phyloP scores from a whole-genome alignment of 345 rosid genomes.

The Leavenworthia alabamica region DNA sequence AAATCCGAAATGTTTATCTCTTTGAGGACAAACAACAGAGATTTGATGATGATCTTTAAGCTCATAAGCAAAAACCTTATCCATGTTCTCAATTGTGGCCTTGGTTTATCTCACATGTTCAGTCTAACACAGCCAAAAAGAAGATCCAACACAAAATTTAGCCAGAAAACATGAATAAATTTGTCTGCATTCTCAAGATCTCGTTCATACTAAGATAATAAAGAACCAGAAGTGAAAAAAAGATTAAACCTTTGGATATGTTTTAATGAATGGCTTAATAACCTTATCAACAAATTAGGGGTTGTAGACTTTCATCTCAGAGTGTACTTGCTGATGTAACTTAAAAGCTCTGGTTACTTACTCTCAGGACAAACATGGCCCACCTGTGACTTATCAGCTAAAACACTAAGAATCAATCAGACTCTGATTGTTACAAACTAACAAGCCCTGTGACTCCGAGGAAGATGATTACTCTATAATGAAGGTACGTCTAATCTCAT shows the following conservation, averaged over 20 bases:
- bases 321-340: conserved; percentile 19
- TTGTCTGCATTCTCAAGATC: conserved; percentile 15
- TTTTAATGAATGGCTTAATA: conserved; percentile 10
- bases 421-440: conserved; percentile 21
- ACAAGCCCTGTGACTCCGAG: conserved; percentile 22
- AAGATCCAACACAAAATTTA: conserved; percentile 15
- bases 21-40: conserved; percentile 3
- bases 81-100: conserved; percentile 20
- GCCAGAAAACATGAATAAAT: conserved; percentile 2
- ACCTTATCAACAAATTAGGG: conserved; percentile 27
- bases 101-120: conserved; percentile 11
- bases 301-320: conserved; percentile 14
- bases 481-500: conserved; percentile 17
- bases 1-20: neutral
- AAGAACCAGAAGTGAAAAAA: conserved; percentile 11
- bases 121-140: conserved; percentile 33
- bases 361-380: conserved; percentile 28
- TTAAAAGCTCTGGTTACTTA: conserved; percentile 23
- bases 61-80: conserved; percentile 17
- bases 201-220: conserved; percentile 24
- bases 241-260: conserved; percentile 8
- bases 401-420: too few relatives aligned
- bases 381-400: too few relatives aligned
- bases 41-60: conserved; percentile 13
- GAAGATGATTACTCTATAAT: conserved; percentile 6